These are phyloP conservation scores for Tricholoma furcatifolium DNA, from an alignment of 768 basidiomycete genomes.

Conservation along the genomic window DNA sequence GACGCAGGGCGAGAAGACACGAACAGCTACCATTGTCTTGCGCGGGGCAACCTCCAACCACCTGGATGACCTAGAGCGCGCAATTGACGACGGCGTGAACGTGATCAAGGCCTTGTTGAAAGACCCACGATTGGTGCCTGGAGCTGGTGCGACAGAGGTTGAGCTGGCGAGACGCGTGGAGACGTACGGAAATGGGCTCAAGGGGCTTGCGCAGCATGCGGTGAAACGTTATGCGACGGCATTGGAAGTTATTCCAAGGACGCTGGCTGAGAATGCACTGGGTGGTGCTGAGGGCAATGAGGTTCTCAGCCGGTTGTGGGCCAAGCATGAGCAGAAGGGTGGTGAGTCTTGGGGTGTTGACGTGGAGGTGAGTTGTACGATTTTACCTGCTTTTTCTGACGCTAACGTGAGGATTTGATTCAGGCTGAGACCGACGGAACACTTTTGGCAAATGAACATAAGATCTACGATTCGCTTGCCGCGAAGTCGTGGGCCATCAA, in stretches of 20 bases:
- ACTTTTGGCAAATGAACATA: slow-evolving; percentile 54
- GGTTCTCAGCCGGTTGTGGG: slow-evolving; percentile 84
- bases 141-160: slow-evolving; percentile 92
- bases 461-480: slow-evolving; percentile 85
- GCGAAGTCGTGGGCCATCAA: slow-evolving; percentile 89
- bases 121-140: slow-evolving; percentile 86
- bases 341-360: slow-evolving; percentile 84
- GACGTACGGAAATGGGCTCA: slow-evolving; percentile 81
- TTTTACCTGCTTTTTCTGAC: background rate
- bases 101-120: slow-evolving; percentile 92
- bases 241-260: slow-evolving; percentile 89
- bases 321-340: slow-evolving; percentile 78
- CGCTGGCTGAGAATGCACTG: slow-evolving; percentile 92
- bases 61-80: slow-evolving; percentile 93
- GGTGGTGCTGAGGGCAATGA: slow-evolving; percentile 92
- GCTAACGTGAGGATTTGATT: background rate
- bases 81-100: slow-evolving; percentile 95
- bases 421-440: slow-evolving; percentile 83
- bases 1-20: slow-evolving; percentile 63
- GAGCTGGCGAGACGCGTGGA: slow-evolving; percentile 88
- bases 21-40: slow-evolving; percentile 92
- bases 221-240: slow-evolving; percentile 89
- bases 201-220: slow-evolving; percentile 90
- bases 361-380: slow-evolving; percentile 61
- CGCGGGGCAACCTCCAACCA: slow-evolving; percentile 94